These are phyloP conservation scores for Phytopythium cucurbitacearum DNA, from an alignment of 352 stramenopile species.

Conservation along the genomic window DNA sequence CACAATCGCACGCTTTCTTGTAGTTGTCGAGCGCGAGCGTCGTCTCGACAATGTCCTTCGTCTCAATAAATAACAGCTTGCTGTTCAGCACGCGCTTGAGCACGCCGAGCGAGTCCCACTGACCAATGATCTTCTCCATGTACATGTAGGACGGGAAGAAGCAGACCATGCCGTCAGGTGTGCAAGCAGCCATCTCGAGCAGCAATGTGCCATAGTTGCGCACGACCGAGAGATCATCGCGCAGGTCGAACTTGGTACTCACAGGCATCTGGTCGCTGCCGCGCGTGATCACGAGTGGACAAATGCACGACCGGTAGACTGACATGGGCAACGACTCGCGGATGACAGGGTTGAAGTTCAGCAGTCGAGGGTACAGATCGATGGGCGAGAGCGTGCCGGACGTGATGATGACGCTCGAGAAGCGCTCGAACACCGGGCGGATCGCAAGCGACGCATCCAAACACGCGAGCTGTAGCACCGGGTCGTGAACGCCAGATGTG, in stretches of 20 bases:
- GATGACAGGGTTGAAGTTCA: constrained; percentile 97
- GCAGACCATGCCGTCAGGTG: constrained; percentile 98
- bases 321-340: constrained; percentile 97
- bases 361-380: constrained; percentile 97
- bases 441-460: constrained; percentile 98
- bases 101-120: constrained; percentile 92
- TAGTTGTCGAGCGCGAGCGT: constrained; percentile 99
- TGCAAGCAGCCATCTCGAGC: constrained; percentile 91
- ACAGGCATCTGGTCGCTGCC: constrained; percentile 96
- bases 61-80: constrained; percentile 99
- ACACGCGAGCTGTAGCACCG: constrained; percentile 93
- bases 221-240: constrained; percentile 90
- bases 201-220: constrained; percentile 96
- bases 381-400: constrained; percentile 97
- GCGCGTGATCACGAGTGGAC: constrained; percentile 96
- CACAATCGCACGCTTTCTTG: constrained; percentile 94
- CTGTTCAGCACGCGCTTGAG: constrained; percentile 94
- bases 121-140: constrained; percentile 98
- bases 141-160: constrained; percentile 99
- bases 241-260: constrained; percentile 92
- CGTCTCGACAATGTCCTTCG: constrained; percentile 99
- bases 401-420: constrained; percentile 87
- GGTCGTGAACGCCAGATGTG: constrained; percentile 71
- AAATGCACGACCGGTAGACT: constrained; percentile 97
- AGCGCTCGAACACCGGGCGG: constrained; percentile 96